Evolutionary conservation across 1,284 basidiomycete species (phyloP).

Genomic region (Schizophyllum amplum): DNA sequence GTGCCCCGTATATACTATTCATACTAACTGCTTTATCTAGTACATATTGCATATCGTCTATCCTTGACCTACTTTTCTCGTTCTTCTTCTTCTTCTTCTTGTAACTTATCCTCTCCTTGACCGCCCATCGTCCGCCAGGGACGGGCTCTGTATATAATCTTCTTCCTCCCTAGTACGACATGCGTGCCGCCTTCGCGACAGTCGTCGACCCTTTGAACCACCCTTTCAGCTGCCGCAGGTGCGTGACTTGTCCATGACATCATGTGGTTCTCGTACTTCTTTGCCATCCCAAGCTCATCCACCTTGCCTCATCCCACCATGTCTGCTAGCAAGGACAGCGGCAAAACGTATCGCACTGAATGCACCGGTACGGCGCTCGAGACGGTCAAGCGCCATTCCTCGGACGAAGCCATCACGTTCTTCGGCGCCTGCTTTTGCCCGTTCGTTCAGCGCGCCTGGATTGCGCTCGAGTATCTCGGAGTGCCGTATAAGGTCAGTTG

Average conservation of each 20-base stretch:
- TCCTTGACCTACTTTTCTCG: no score
- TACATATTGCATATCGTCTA: not conserved
- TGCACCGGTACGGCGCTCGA: conserved; percentile 53
- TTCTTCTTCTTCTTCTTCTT: not conserved
- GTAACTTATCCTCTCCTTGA: not conserved
- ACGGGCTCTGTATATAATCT: not conserved
- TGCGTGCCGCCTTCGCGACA: no score
- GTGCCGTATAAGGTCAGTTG: conserved; percentile 47
- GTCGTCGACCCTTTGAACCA: no score
- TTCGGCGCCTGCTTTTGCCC: conserved; percentile 71
- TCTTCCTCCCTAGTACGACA: not conserved
- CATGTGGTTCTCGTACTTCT: no score
- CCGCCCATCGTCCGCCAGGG: not conserved
- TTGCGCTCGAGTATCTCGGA: conserved; percentile 53
- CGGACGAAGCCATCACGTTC: conserved; percentile 46
- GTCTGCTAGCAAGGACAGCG: conserved; percentile 30
- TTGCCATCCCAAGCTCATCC: no score
- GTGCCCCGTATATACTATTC: not conserved
- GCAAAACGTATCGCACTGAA: conserved; percentile 42
- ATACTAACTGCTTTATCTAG: not conserved
- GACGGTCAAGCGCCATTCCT: conserved; percentile 41
- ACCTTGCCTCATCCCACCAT: conserved; percentile 15
- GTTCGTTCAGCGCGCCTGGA: conserved; percentile 69
- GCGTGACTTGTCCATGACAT: no score
- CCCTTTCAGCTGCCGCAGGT: no score